A percentile compares a stretch with the other conserved stretches of the same genome.
Evolutionary conservation across 495 filamentous ascomycete genomes (phyloP).

Genomic region (Aspergillus heteromorphus): DNA sequence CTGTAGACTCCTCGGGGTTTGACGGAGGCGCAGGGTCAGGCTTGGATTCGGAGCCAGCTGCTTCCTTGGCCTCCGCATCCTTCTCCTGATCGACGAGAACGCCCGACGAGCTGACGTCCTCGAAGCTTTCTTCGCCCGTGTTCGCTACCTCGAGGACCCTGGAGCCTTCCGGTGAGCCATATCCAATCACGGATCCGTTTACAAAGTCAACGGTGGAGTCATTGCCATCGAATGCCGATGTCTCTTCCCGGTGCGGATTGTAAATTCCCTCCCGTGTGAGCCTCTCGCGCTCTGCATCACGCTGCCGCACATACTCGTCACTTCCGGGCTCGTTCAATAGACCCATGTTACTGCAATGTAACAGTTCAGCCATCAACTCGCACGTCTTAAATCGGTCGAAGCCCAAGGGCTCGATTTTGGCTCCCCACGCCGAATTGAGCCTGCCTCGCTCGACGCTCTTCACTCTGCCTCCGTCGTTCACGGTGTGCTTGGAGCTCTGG

Average conservation of each 20-base stretch:
- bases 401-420: conserved; percentile 86
- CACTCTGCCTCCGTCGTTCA: conserved; percentile 54
- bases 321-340: conserved; percentile 89
- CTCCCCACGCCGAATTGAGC: conserved; percentile 80
- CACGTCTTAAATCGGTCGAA: conserved; percentile 99
- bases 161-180: conserved; percentile 40
- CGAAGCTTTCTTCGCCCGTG: conserved; percentile 83
- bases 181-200: conserved; percentile 30
- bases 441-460: conserved; percentile 56
- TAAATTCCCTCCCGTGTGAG: conserved; percentile 64
- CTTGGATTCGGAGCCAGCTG: conserved; percentile 5
- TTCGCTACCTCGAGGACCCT: conserved; percentile 64
- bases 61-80: conserved; percentile 31
- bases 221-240: conserved; percentile 40
- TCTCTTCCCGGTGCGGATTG: conserved; percentile 31
- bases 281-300: conserved; percentile 76
- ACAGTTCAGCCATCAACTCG: conserved; percentile 94
- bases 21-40: conserved; percentile 6
- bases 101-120: conserved; percentile 72
- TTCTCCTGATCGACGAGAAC: conserved; percentile 61
- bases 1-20: neutral
- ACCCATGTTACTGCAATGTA: conserved; percentile 99
- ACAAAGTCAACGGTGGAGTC: conserved; percentile 45
- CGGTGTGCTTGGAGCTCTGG: conserved; percentile 56
- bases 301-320: conserved; percentile 74